Base-by-base conservation (phyloP, 208 protist species). In the Leishmania mexicana region DNA sequence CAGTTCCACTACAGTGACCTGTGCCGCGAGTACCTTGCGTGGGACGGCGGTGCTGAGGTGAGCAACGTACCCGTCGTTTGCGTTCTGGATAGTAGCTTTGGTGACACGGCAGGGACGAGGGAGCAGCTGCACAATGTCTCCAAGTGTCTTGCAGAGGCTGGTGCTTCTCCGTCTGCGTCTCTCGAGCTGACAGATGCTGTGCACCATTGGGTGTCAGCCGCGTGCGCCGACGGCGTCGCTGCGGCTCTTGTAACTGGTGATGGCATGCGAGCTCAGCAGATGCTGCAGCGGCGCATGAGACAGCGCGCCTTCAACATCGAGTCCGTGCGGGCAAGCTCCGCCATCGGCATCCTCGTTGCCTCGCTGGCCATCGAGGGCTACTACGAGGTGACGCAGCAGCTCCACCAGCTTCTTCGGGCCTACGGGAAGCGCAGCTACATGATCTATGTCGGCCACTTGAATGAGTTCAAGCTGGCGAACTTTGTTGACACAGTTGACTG, bases 391-490 rank as follows among this genome's bases (percentile, higher is more conserved):
- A 94, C 90, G 65, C 88, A 94, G 85, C 86, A 95, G 31, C 88
- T 97, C 15, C 83, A 93, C 73, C 72, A 93, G 70, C 83, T 96
- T 24, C 85, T 97, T 70, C 92, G 93, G 45, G 81, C 84, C 2
- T 88, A 88, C 57, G 87, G 88, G n/a, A 95, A 95, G 81, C 90
- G 94, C 45, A 83, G 88, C 49, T 98, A 98, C 85, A 85, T 98
- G 53, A 90, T 98, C 62, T 97, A 97, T 75, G 87, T 98, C 47
- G 97, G 97, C 3, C 96, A 98, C 82, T 79, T 98, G 17, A 98
- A 98, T 79, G 90, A 97, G 80, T 97, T 92, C 80, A 98, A 98
- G 80, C 83, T 98, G 13, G 94, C 94, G 13, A 98, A 98, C 80
- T 98, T 98, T 85, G 90, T 90, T 1, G 93, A 98, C 80, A 92